Percentiles rank a stretch among this genome's conserved stretches.
These are phyloP conservation scores for Phallus indusiatus DNA, from an alignment of 768 basidiomycete genomes.

Conservation along the genomic window DNA sequence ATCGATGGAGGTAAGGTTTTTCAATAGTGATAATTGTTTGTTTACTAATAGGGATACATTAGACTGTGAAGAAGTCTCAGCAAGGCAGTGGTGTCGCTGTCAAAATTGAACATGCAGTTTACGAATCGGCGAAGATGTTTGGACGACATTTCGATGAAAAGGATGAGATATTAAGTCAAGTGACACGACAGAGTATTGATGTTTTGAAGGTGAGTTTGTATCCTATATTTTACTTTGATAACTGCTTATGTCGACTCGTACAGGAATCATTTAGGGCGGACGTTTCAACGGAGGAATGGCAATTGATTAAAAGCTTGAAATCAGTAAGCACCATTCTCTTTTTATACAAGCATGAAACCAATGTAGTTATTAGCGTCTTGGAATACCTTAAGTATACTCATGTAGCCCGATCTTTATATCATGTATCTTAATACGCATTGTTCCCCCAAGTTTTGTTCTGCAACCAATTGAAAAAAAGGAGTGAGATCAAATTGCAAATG, in stretches of 20 bases:
- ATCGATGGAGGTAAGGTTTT: slow-evolving; percentile 51
- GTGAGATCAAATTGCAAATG: too few species aligned
- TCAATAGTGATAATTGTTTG: background rate
- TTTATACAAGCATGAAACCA: background rate
- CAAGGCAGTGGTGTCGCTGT: slow-evolving; percentile 96
- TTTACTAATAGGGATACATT: background rate
- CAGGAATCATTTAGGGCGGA: slow-evolving; percentile 83
- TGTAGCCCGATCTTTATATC: background rate
- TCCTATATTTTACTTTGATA: background rate
- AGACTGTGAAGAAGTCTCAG: slow-evolving; percentile 89
- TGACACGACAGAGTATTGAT: slow-evolving; percentile 90
- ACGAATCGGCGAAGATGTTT: slow-evolving; percentile 92
- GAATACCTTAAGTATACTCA: background rate
- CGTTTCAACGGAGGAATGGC: slow-evolving; percentile 87
- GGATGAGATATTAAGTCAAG: slow-evolving; percentile 85
- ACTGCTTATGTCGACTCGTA: background rate
- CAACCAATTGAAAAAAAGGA: too few species aligned
- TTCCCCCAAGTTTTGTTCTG: too few species aligned
- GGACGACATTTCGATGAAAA: slow-evolving; percentile 95
- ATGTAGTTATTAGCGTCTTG: background rate
- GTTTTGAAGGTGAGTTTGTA: slow-evolving; percentile 67
- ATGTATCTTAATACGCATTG: background rate
- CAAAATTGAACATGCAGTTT: slow-evolving; percentile 96
- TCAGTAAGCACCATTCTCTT: slow-evolving; percentile 35
- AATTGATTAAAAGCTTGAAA: slow-evolving; percentile 83